A percentile compares a stretch with the other conserved stretches of the same genome.
These are phyloP conservation scores for Leccinum solheimii DNA, from an alignment of 1,284 basidiomycete species.

Conservation along the genomic window DNA sequence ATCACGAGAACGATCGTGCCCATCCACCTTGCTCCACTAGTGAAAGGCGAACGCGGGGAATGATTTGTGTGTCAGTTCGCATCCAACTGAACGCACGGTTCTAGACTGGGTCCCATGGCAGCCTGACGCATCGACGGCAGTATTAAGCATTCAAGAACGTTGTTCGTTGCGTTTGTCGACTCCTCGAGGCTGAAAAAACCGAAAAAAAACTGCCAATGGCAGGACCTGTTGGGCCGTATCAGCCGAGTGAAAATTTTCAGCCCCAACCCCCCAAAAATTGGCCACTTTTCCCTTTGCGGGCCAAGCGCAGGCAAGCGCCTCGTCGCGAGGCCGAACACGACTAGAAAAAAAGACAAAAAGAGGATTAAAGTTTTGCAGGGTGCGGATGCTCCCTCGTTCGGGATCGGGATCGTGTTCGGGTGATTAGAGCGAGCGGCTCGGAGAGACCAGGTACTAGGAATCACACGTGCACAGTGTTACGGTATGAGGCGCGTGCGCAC, in stretches of 20 bases:
- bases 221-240: conserved; percentile 1
- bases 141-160: not conserved
- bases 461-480: not conserved
- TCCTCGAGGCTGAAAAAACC: conserved; percentile 8
- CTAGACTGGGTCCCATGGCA: not conserved
- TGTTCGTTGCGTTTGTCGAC: not conserved
- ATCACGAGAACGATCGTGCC: not conserved
- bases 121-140: not conserved
- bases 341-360: not conserved
- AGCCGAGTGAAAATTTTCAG: conserved; percentile 11
- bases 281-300: conserved; percentile 20
- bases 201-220: not conserved
- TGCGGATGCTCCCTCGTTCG: not conserved
- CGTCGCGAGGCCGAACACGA: conserved; percentile 6
- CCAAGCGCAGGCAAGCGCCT: not conserved
- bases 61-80: not conserved
- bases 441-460: not conserved
- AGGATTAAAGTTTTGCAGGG: not conserved
- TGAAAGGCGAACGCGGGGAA: conserved; percentile 2
- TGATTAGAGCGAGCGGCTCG: not conserved
- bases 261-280: not conserved
- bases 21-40: not conserved
- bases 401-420: conserved; percentile 4
- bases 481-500: not conserved
- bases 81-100: not conserved